Percentiles rank a stretch among this genome's conserved stretches.
These are phyloP conservation scores for Przewalskia tangutica DNA, from an alignment of 257 asterid species.

Conservation along the genomic window DNA sequence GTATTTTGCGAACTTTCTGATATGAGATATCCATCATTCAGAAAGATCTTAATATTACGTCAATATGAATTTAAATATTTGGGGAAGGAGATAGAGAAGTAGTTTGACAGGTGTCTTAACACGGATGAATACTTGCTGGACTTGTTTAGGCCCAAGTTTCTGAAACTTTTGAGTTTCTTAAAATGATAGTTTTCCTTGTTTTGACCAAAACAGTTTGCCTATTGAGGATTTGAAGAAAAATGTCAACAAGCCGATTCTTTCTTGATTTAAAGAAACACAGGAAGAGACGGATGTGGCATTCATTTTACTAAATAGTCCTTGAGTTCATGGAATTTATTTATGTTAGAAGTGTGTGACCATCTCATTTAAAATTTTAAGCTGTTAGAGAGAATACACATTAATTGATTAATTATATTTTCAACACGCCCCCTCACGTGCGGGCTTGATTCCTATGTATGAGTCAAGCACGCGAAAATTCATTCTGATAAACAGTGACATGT, in stretches of 20 bases:
- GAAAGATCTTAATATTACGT: not conserved
- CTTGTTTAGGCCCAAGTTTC: not conserved
- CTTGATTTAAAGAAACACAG: not conserved
- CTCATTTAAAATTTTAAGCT: too few relatives aligned
- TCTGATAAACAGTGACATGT: too few relatives aligned
- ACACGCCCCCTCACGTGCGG: too few relatives aligned
- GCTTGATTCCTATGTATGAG: too few relatives aligned
- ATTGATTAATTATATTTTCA: too few relatives aligned
- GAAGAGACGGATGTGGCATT: not conserved
- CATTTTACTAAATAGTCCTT: not conserved
- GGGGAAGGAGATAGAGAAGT: not conserved
- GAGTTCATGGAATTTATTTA: not conserved
- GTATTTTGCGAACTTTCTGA: not conserved
- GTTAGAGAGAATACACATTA: too few relatives aligned
- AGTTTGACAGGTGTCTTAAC: not conserved
- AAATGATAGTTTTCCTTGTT: not conserved
- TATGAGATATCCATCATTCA: not conserved
- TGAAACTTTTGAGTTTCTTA: not conserved
- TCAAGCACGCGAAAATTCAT: too few relatives aligned
- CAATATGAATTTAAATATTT: not conserved
- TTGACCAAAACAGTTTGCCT: not conserved
- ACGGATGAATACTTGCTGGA: not conserved
- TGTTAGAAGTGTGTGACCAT: too few relatives aligned
- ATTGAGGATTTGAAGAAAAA: not conserved
- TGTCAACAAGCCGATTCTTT: not conserved